Evolutionary conservation across 169 alveolate species (phyloP).

Genomic region (Haemoproteus tartakovskyi): DNA sequence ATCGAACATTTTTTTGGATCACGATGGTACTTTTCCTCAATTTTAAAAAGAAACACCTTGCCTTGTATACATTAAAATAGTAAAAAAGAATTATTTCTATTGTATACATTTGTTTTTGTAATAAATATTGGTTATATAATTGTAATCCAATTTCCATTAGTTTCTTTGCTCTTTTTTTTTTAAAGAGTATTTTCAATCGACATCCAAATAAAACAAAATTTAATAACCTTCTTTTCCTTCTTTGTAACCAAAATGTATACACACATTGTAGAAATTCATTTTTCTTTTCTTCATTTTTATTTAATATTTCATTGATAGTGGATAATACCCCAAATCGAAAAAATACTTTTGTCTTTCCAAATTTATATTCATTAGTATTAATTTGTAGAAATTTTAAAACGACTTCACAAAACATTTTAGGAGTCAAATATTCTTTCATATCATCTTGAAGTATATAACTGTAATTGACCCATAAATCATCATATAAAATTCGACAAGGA

Average conservation of each 20-base stretch:
- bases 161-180: slow-evolving; percentile 32
- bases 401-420: slow-evolving; percentile 65
- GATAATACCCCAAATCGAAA: slow-evolving; percentile 72
- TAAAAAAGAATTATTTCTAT: slow-evolving; percentile 27
- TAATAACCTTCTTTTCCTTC: slow-evolving; percentile 21
- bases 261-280: slow-evolving; percentile 62
- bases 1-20: slow-evolving; percentile 39
- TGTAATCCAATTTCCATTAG: slow-evolving; percentile 37
- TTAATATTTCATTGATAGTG: slow-evolving; percentile 67
- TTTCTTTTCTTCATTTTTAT: slow-evolving; percentile 60
- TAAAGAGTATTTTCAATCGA: slow-evolving; percentile 41
- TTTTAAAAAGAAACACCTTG: slow-evolving; percentile 14
- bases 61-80: slow-evolving; percentile 61
- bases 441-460: slow-evolving; percentile 58
- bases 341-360: slow-evolving; percentile 72
- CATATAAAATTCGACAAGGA: slow-evolving; percentile 72
- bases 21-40: slow-evolving; percentile 16
- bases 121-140: slow-evolving; percentile 21
- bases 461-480: slow-evolving; percentile 62
- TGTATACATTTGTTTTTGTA: slow-evolving; percentile 11
- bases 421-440: slow-evolving; percentile 58
- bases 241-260: slow-evolving; percentile 62
- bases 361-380: slow-evolving; percentile 63
- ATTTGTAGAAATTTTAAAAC: slow-evolving; percentile 63
- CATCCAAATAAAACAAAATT: slow-evolving; percentile 57